These are phyloP conservation scores for Alloteropsis semialata DNA, from an alignment of 176 grass and related monocot genomes.

Conservation along the genomic window DNA sequence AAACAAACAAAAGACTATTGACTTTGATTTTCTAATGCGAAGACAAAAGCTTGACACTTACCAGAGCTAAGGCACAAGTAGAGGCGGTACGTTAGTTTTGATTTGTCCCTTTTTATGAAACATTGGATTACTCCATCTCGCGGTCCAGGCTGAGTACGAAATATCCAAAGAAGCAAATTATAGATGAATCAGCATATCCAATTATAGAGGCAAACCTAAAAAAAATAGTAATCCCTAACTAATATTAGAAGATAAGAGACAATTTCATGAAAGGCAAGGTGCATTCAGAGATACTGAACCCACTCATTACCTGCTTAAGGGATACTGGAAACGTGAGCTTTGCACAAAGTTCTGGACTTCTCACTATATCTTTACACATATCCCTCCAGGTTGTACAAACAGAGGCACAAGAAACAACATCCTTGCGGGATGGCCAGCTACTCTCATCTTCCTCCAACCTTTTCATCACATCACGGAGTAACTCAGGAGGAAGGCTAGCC, in stretches of 20 bases:
- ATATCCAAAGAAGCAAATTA: constrained; percentile 14
- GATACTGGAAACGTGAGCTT: constrained; percentile 91
- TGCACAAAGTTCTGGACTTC: constrained; percentile 72
- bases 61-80: constrained; percentile 82
- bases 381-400: constrained; percentile 77
- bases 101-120: constrained; percentile 89
- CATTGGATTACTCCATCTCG: constrained; percentile 80
- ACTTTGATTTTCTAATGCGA: background rate
- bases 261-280: background rate
- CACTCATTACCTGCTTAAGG: constrained; percentile 75
- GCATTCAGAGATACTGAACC: background rate
- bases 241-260: background rate
- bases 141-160: constrained; percentile 61
- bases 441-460: constrained; percentile 72
- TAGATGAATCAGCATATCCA: background rate
- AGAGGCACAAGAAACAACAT: constrained; percentile 78
- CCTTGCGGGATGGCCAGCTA: constrained; percentile 78
- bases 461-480: constrained; percentile 68
- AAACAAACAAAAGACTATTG: background rate
- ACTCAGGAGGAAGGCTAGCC: constrained; percentile 77
- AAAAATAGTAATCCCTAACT: background rate
- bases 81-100: constrained; percentile 81
- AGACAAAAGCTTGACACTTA: constrained; percentile 30
- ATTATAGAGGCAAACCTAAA: background rate
- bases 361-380: constrained; percentile 87